Evolutionary conservation across 2,329 filamentous ascomycete species (phyloP).

Genomic region (Penicillium sp.): DNA sequence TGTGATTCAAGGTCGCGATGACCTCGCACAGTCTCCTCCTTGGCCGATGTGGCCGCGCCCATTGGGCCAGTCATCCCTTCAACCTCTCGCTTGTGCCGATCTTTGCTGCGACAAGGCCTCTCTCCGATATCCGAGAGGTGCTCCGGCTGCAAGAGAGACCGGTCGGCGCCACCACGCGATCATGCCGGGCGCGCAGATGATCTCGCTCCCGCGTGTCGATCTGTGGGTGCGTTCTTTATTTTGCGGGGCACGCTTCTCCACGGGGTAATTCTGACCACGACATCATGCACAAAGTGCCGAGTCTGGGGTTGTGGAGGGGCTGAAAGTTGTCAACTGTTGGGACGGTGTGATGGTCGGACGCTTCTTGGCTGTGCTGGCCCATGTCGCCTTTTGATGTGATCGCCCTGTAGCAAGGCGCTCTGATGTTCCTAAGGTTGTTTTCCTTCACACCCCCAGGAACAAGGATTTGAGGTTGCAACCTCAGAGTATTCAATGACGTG

Average conservation of each 20-base stretch:
- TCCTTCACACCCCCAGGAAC: neutral
- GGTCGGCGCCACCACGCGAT: conserved; percentile 15
- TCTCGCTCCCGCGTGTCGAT: conserved; percentile 16
- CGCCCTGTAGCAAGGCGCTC: neutral
- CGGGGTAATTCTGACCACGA: neutral
- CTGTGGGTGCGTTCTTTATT: neutral
- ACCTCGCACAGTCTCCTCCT: conserved; percentile 1
- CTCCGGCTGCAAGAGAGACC: neutral
- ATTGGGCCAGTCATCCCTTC: conserved; percentile 6
- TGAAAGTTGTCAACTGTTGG: neutral
- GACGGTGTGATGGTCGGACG: neutral
- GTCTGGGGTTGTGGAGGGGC: neutral
- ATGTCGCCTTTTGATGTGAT: neutral
- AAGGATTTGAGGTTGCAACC: neutral
- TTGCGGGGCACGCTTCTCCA: conserved; percentile 8
- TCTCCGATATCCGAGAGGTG: conserved; percentile 2
- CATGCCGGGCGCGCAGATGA: conserved; percentile 25
- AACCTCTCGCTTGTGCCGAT: conserved; percentile 9
- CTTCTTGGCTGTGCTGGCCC: neutral
- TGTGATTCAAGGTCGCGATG: conserved; percentile 23
- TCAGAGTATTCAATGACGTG: neutral
- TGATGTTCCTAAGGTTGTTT: neutral
- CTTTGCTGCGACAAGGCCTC: conserved; percentile 7
- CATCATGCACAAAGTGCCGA: neutral
- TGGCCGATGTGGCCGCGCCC: neutral